phyloP scores from a whole-genome alignment of 106 monocot genomes.

The Xerophyta viscosa region DNA sequence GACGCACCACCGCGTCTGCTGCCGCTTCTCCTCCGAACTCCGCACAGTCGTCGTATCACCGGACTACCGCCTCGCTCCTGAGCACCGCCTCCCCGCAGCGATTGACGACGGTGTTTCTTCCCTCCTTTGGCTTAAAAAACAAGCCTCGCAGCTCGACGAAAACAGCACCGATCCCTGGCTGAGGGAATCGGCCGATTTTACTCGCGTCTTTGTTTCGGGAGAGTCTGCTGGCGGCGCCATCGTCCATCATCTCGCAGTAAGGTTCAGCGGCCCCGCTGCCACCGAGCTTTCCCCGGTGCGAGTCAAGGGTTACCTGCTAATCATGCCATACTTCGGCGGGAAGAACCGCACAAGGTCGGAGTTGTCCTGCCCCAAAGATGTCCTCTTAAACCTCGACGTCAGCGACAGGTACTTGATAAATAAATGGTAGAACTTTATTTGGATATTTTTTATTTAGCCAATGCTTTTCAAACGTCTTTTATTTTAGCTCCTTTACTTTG shows the following conservation, averaged over 20 bases:
- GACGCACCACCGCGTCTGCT: constrained; percentile 61
- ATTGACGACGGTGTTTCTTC: constrained; percentile 33
- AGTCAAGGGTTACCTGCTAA: constrained; percentile 40
- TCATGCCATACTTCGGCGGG: constrained; percentile 79
- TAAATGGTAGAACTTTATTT: too few species aligned
- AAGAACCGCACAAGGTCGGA: constrained; percentile 37
- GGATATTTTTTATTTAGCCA: too few species aligned
- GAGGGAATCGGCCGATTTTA: constrained; percentile 30
- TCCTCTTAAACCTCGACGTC: constrained; percentile 34
- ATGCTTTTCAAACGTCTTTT: too few species aligned
- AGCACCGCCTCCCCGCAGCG: constrained; percentile 72
- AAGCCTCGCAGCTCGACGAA: constrained; percentile 8
- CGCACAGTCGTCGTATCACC: constrained; percentile 55
- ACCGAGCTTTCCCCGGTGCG: constrained; percentile 28
- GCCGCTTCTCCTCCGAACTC: constrained; percentile 47
- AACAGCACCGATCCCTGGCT: constrained; percentile 53
- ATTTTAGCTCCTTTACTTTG: too few species aligned
- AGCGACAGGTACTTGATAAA: constrained; percentile 61
- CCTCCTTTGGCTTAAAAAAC: constrained; percentile 44
- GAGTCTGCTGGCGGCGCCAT: constrained; percentile 81
- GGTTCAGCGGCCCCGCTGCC: constrained; percentile 28
- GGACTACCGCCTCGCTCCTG: constrained; percentile 78
- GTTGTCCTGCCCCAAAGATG: constrained; percentile 50
- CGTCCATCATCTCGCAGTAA: constrained; percentile 65
- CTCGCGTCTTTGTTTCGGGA: constrained; percentile 49